These are phyloP conservation scores for Dactylellina leptospora DNA, from an alignment of 2,329 filamentous ascomycete species.

Conservation along the genomic window DNA sequence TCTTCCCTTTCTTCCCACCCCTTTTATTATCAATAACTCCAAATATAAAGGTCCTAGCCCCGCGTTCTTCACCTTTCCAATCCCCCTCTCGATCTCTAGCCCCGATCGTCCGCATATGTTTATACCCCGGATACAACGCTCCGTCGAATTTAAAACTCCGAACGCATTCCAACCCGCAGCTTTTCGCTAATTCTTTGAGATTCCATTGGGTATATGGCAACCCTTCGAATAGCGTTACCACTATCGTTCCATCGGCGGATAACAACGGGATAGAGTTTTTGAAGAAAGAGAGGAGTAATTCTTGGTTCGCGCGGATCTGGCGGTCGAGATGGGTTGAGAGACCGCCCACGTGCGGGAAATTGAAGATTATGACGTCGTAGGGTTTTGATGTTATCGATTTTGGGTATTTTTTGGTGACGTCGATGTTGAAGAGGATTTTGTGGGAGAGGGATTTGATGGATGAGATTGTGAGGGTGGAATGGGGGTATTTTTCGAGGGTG, in stretches of 20 bases:
- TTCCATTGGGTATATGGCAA: slow-evolving; percentile 98
- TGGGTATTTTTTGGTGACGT: slow-evolving; percentile 59
- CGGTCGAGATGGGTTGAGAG: slow-evolving; percentile 91
- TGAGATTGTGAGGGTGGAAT: slow-evolving; percentile 62
- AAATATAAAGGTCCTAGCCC: slow-evolving; percentile 56
- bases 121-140: slow-evolving; percentile 75
- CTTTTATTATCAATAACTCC: slow-evolving; percentile 45
- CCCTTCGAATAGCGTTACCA: slow-evolving; percentile 90
- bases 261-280: slow-evolving; percentile 23
- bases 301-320: slow-evolving; percentile 89
- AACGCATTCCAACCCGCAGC: slow-evolving; percentile 75
- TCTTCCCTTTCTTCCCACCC: slow-evolving; percentile 34
- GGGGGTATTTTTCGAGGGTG: slow-evolving; percentile 74
- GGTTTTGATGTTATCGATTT: slow-evolving; percentile 56
- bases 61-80: slow-evolving; percentile 57
- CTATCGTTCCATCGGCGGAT: slow-evolving; percentile 57
- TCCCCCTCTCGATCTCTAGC: slow-evolving; percentile 53
- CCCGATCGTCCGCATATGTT: slow-evolving; percentile 62
- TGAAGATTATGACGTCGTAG: slow-evolving; percentile 87
- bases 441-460: slow-evolving; percentile 13
- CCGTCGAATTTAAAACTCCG: slow-evolving; percentile 75
- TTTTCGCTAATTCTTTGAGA: slow-evolving; percentile 74
- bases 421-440: slow-evolving; percentile 45
- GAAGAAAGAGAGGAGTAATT: slow-evolving; percentile 31
- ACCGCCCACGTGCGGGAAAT: slow-evolving; percentile 96